phyloP scores from a whole-genome alignment of 805 yeast genomes.

The Saturnispora hagleri region DNA sequence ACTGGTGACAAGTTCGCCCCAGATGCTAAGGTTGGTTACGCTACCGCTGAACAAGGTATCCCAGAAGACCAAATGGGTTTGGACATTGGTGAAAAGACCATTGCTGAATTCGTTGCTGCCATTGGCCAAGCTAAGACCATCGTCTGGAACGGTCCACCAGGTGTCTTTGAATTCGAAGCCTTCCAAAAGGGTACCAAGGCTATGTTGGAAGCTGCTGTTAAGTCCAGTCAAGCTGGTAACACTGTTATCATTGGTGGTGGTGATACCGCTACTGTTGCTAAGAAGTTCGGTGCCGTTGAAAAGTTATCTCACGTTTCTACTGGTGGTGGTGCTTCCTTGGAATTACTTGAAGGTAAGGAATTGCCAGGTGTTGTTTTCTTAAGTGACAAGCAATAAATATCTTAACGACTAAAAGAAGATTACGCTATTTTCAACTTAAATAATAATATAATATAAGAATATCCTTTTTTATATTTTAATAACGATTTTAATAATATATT shows the following conservation, averaged over 20 bases:
- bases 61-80: constrained; percentile 94
- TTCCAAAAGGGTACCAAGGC: constrained; percentile 90
- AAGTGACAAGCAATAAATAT: constrained; percentile 45
- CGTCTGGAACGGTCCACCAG: constrained; percentile 99
- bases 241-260: constrained; percentile 98
- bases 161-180: constrained; percentile 95
- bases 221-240: constrained; percentile 78
- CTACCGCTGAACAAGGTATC: constrained; percentile 85
- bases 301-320: constrained; percentile 97
- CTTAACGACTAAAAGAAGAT: background rate
- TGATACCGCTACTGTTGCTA: constrained; percentile 98
- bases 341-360: constrained; percentile 96
- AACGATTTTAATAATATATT: background rate
- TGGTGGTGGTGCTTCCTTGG: constrained; percentile 99
- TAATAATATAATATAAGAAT: background rate
- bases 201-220: constrained; percentile 79
- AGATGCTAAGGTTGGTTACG: constrained; percentile 79
- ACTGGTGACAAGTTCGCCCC: constrained; percentile 91
- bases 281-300: constrained; percentile 94
- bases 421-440: background rate
- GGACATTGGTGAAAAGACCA: constrained; percentile 89
- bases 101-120: constrained; percentile 68
- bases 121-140: constrained; percentile 93
- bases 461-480: background rate
- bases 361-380: constrained; percentile 96